Percentiles rank a stretch among this genome's conserved stretches.
phyloP scores from a whole-genome alignment of 257 asterid genomes.

The Lantana camara region DNA sequence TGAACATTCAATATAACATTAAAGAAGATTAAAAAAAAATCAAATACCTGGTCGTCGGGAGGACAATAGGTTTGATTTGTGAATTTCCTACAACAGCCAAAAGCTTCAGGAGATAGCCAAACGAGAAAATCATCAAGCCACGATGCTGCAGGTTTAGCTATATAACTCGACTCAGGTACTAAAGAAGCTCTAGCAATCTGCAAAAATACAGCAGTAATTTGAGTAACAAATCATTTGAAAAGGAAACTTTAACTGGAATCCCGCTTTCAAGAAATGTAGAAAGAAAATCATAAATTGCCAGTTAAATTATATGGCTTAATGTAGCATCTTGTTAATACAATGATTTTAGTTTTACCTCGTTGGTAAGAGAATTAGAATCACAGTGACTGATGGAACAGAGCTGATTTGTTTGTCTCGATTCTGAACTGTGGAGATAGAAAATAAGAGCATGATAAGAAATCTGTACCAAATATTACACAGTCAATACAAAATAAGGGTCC shows the following conservation, averaged over 20 bases:
- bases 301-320: neutral
- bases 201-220: constrained; percentile 29
- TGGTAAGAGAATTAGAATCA: constrained; percentile 85
- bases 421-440: constrained; percentile 63
- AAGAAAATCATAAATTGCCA: neutral
- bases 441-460: neutral
- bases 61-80: constrained; percentile 88
- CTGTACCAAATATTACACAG: neutral
- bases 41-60: constrained; percentile 87
- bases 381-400: constrained; percentile 97
- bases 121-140: constrained; percentile 99
- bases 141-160: constrained; percentile 99
- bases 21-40: constrained; percentile 14
- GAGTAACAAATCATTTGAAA: constrained; percentile 8
- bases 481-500: neutral
- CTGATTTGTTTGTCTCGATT: constrained; percentile 86
- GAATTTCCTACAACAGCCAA: constrained; percentile 96
- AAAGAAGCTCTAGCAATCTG: constrained; percentile 94
- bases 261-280: neutral
- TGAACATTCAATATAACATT: constrained; percentile 13
- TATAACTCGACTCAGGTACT: constrained; percentile 84
- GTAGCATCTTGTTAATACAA: constrained; percentile 8
- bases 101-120: constrained; percentile 98
- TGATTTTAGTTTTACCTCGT: constrained; percentile 72
- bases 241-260: neutral